Base-by-base conservation (phyloP, 148 eudicot species). In the Mesembryanthemum crystallinum region DNA sequence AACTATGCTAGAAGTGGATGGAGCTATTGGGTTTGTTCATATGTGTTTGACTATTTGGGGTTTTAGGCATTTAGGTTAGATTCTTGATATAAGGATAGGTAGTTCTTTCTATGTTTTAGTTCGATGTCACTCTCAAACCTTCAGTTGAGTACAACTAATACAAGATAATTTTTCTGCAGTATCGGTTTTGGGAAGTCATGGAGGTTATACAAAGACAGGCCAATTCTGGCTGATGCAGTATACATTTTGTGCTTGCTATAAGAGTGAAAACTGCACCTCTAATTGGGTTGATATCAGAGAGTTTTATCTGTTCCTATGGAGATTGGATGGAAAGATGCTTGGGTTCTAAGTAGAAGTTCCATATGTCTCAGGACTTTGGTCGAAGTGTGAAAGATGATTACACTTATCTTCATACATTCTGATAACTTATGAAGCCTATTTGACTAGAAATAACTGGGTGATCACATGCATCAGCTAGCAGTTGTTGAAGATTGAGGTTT, bases 131-230 rank as follows among this genome's bases (percentile, higher is more conserved):
- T 69, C 78, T 68, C 27, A 64, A 64, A 59, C 70, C 63, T 78
- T 75, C 79, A 39, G 70, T 64, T 68, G 83, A 80, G 76, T 54
- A 51, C 47, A 54, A 75, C 83, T 80, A 80, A 80, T 80, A 64
- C 67, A 37, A 42, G 76, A 75, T 75, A 55, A 70, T 73, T 80
- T 80, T 80, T 75, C 66, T 80, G 83, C 79, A 75, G 83, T 80
- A 70, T 39, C 72, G 15, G 45, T 37, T 59, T 76, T 76, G 73
- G 82, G 71, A 75, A 75, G 82, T 67, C 78, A 63, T 75, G 82
- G 78, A 69, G 73, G 55, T 76, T 78, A 35, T 69, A 70, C 75
- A 52, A 66, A 80, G 63, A 45, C 29, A 64, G 51, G 74, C 71
- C 59, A 57, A 76, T 72, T 75, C 67, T 80, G 76, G 79, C 76